Conservation (phyloP, 805 yeast genomes). For the Scheffersomyces amazonensis region DNA sequence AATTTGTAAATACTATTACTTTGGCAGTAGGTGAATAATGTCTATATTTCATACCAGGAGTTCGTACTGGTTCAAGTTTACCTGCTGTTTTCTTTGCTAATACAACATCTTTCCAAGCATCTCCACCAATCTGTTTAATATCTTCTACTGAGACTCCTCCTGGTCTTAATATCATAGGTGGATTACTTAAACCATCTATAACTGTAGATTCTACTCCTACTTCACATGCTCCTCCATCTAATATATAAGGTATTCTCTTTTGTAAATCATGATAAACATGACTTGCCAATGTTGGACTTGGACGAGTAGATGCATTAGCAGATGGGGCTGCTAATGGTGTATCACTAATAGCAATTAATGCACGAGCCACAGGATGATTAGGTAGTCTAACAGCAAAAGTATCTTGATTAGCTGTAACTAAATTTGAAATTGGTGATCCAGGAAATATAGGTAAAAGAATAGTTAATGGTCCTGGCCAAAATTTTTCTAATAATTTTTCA, state of each 20-base stretch:
- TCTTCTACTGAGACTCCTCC: conserved; percentile 90
- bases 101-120: conserved; percentile 58
- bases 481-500: conserved; percentile 55
- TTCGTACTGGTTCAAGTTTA: conserved; percentile 65
- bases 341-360: conserved; percentile 78
- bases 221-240: conserved; percentile 86
- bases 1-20: conserved; percentile 62
- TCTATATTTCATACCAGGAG: conserved; percentile 97
- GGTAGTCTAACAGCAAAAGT: conserved; percentile 95
- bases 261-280: conserved; percentile 82
- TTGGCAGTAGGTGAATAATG: conserved; percentile 92
- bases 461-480: conserved; percentile 98
- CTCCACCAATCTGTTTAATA: conserved; percentile 64
- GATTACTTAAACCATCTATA: conserved; percentile 79
- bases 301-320: conserved; percentile 93
- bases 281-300: conserved; percentile 85
- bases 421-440: conserved; percentile 55
- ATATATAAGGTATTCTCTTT: conserved; percentile 75
- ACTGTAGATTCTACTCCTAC: conserved; percentile 96
- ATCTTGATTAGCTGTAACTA: conserved; percentile 82
- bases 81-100: conserved; percentile 69
- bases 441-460: conserved; percentile 65
- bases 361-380: conserved; percentile 82
- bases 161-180: conserved; percentile 89
- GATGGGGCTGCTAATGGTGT: conserved; percentile 96